Evolutionary conservation across 192 early-diverging fungal species (phyloP).

Genomic region (Podila verticillata): DNA sequence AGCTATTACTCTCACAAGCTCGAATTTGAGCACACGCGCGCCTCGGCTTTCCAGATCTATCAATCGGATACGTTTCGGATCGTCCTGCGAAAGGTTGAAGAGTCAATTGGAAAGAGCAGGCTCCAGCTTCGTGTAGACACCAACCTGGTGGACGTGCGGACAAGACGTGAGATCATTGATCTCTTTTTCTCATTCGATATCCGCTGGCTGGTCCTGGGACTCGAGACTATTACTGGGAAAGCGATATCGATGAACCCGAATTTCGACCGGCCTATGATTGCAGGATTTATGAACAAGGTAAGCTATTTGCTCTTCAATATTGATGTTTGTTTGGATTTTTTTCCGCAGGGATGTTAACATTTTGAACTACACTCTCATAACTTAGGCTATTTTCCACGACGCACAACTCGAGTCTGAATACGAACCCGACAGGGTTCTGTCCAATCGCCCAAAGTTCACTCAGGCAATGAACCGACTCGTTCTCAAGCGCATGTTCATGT

Average conservation of each 20-base stretch:
- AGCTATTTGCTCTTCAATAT: background rate
- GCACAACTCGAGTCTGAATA: conserved; percentile 26
- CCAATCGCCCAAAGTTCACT: conserved; percentile 35
- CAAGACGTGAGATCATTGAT: conserved; percentile 42
- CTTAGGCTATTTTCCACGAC: conserved; percentile 50
- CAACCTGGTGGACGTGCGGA: conserved; percentile 34
- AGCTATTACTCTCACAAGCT: conserved; percentile 50
- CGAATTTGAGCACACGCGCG: conserved; percentile 44
- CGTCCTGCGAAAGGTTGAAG: conserved; percentile 49
- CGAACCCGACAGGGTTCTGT: conserved; percentile 40
- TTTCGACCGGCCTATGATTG: conserved; percentile 31
- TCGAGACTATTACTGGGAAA: conserved; percentile 53
- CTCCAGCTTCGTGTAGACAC: conserved; percentile 34
- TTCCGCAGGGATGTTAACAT: background rate
- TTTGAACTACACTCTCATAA: background rate
- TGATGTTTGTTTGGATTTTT: background rate
- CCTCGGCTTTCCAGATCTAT: conserved; percentile 46
- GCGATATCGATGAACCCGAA: conserved; percentile 38
- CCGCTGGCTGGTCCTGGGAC: conserved; percentile 50
- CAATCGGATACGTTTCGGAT: conserved; percentile 46
- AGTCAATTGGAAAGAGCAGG: conserved; percentile 36
- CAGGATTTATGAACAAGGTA: conserved; percentile 50
- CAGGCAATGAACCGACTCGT: conserved; percentile 44
- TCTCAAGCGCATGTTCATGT: conserved; percentile 46
- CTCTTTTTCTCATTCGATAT: conserved; percentile 50